Base-by-base conservation (phyloP, 1,284 basidiomycete genomes). In the Cutaneotrichosporon sp. region DNA sequence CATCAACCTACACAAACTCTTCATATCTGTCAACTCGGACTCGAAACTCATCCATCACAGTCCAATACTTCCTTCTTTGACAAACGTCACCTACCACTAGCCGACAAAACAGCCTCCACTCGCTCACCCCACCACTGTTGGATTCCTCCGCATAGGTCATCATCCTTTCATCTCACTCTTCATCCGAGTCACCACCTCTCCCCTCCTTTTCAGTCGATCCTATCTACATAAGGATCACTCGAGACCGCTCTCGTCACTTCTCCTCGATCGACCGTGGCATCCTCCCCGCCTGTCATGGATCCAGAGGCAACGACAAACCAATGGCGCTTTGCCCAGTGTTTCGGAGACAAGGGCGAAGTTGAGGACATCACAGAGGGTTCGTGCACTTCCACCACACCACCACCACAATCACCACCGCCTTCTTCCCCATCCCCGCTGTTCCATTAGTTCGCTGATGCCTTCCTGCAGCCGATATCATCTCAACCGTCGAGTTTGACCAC, bases 241-340 rank as follows among this genome's bases (percentile, higher is more conserved):
- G 42, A 46, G 51, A 53, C 51, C 14, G 5, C 30, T 34, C 26
- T 53, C 31, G 31, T 53, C 31, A 30, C 51, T 34, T n/a, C 51
- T 31, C 47, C 52, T 40, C 52, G 40, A 40, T 55, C 51, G 53
- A 61, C 61, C 46, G 47, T 46, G 61, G 38, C 55, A 56, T n/a
- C 61, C 31, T n/a, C 32, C 50, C 65, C 64, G 71, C 68, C 63
- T 53, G 64, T 58, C 66, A 89, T 89, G 86, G 87, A 89, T 70
- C 86, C 88, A 76, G 92, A 95, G 36, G 66, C 76, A 40, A 71
- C 64, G 58, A 63, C 88, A 78, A 89, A 89, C 72, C 89, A 89
- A 77, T 99, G 97, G 97, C 89, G 95, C 75, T 99, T 99, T 82
- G 97, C 97, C 61, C 97, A 99, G 81, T 99, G 97, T 84, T 99